Conservation (phyloP, 352 stramenopile species). For the Phytophthora kernoviae region DNA sequence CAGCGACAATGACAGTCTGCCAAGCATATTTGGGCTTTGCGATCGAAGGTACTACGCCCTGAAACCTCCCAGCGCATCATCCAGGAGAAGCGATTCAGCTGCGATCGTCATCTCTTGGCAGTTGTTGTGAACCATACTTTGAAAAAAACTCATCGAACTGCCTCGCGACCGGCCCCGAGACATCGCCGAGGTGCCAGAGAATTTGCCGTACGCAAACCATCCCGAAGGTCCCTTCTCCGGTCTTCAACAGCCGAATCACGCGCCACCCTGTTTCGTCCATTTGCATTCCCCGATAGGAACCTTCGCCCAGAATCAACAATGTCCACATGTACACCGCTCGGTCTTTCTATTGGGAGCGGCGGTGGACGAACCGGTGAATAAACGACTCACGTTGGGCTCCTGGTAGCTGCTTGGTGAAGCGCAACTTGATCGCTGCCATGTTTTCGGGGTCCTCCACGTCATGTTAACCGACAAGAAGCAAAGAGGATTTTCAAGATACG, state of each 20-base stretch:
- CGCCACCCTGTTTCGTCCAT: constrained; percentile 10
- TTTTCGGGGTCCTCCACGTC: constrained; percentile 6
- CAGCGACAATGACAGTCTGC: no score
- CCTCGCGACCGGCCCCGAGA: neutral
- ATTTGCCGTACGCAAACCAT: constrained; percentile 9
- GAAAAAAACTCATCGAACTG: constrained; percentile 4
- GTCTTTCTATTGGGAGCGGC: constrained; percentile 5
- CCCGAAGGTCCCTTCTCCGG: neutral
- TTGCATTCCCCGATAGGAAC: constrained; percentile 7
- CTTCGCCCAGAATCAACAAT: neutral
- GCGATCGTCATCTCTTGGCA: neutral
- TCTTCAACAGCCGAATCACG: constrained; percentile 1
- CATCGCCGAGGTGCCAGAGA: neutral
- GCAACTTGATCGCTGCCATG: constrained; percentile 3
- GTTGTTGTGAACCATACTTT: constrained; percentile 9
- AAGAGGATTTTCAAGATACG: no score
- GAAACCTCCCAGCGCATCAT: neutral
- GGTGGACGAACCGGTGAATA: neutral
- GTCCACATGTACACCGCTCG: constrained; percentile 2
- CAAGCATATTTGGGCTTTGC: no score
- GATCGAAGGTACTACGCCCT: neutral
- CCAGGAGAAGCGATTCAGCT: neutral
- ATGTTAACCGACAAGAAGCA: no score
- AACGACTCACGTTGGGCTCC: neutral
- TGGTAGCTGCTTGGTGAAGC: neutral